phyloP scores from a whole-genome alignment of 495 filamentous ascomycete species.

The Penicillium macrosclerotiorum region DNA sequence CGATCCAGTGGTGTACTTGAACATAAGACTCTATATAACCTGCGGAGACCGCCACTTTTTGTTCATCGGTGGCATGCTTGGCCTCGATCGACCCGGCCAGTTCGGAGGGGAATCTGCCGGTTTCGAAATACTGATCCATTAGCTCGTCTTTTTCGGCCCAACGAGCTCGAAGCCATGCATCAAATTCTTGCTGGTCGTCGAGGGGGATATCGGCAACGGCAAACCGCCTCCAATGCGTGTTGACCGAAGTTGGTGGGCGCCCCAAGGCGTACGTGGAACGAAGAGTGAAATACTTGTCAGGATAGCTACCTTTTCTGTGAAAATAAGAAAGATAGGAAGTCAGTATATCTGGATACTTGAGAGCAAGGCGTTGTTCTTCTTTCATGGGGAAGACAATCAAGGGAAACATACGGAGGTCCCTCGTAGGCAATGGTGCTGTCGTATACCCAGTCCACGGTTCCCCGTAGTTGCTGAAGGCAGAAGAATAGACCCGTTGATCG shows the following conservation, averaged over 20 bases:
- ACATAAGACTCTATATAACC: constrained; percentile 62
- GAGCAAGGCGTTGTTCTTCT: background rate
- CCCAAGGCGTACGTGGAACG: constrained; percentile 62
- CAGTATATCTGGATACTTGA: background rate
- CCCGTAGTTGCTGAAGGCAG: constrained; percentile 59
- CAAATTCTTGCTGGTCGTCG: constrained; percentile 55
- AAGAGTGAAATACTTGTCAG: constrained; percentile 66
- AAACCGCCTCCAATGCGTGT: constrained; percentile 69
- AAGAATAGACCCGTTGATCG: constrained; percentile 63
- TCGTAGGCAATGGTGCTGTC: constrained; percentile 70
- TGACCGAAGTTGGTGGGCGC: constrained; percentile 65
- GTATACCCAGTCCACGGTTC: constrained; percentile 65
- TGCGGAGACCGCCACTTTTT: constrained; percentile 32
- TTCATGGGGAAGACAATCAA: background rate
- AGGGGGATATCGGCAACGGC: constrained; percentile 57
- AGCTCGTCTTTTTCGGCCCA: constrained; percentile 66
- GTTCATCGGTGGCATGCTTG: constrained; percentile 30
- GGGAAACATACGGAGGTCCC: constrained; percentile 58
- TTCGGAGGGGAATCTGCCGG: constrained; percentile 60
- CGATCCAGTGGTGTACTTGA: constrained; percentile 47
- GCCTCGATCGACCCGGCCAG: constrained; percentile 45
- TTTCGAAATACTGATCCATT: constrained; percentile 55
- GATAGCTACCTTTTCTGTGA: constrained; percentile 55
- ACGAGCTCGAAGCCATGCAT: constrained; percentile 54
- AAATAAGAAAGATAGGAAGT: background rate